Evolutionary conservation across 2,329 filamentous ascomycete genomes (phyloP).

Genomic region (Ophiostoma angusticollis): DNA sequence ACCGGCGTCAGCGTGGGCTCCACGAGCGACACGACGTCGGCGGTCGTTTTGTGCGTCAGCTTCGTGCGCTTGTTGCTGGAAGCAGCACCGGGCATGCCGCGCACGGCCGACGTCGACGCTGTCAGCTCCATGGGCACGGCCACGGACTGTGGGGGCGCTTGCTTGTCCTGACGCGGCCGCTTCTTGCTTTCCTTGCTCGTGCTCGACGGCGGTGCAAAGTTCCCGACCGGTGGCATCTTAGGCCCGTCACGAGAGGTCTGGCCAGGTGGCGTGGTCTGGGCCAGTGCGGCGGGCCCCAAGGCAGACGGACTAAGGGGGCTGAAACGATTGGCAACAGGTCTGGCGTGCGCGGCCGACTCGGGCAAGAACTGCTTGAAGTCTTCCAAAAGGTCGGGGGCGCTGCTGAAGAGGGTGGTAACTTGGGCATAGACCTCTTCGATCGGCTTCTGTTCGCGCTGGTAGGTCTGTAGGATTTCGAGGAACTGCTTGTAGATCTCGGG

Average conservation of each 20-base stretch:
- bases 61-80: slow-evolving; percentile 54
- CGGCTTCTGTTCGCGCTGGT: slow-evolving; percentile 93
- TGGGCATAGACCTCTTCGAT: slow-evolving; percentile 98
- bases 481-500: slow-evolving; percentile 99
- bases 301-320: slow-evolving; percentile 50
- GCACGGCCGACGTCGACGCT: slow-evolving; percentile 26
- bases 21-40: slow-evolving; percentile 47
- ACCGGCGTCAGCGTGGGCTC: slow-evolving; percentile 83
- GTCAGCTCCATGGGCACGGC: slow-evolving; percentile 28
- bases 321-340: slow-evolving; percentile 46
- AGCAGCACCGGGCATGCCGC: slow-evolving; percentile 21
- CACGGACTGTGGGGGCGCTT: slow-evolving; percentile 33
- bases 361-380: slow-evolving; percentile 98
- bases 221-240: slow-evolving; percentile 86
- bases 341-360: slow-evolving; percentile 56
- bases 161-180: slow-evolving; percentile 52
- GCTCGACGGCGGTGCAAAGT: slow-evolving; percentile 73
- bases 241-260: slow-evolving; percentile 43
- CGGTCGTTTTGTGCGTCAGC: slow-evolving; percentile 53
- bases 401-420: slow-evolving; percentile 86
- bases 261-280: slow-evolving; percentile 42
- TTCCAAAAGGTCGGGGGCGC: slow-evolving; percentile 85
- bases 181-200: slow-evolving; percentile 88
- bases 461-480: slow-evolving; percentile 93
- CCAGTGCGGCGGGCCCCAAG: slow-evolving; percentile 30